Evolutionary conservation across 495 filamentous ascomycete species (phyloP).

Genomic region (Talaromyces adpressus): DNA sequence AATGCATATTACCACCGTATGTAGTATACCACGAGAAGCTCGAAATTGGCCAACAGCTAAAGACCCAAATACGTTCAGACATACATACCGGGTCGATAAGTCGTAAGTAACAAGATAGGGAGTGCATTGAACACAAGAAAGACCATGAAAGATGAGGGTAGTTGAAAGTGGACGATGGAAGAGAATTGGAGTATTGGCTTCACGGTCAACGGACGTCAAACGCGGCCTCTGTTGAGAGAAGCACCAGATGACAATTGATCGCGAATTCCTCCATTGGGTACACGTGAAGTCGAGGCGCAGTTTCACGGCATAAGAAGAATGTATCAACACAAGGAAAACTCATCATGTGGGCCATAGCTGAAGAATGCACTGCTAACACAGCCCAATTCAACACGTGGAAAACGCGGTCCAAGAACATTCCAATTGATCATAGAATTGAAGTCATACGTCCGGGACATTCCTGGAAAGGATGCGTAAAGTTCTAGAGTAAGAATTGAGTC

Average conservation of each 20-base stretch:
- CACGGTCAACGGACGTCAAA: neutral
- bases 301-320: neutral
- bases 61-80: neutral
- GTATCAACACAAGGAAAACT: neutral
- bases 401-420: constrained; percentile 4
- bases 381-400: constrained; percentile 1
- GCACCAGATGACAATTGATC: neutral
- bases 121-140: no score
- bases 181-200: neutral
- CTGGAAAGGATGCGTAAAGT: neutral
- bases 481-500: neutral
- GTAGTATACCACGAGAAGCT: neutral
- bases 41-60: neutral
- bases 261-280: neutral
- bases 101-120: neutral
- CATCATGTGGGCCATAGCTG: neutral
- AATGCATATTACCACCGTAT: neutral
- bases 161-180: neutral
- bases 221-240: neutral
- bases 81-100: neutral
- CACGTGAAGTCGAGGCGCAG: neutral
- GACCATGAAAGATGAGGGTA: neutral
- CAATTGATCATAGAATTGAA: neutral
- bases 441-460: neutral
- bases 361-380: neutral